A percentile compares a stretch with the other conserved stretches of the same genome.
phyloP scores from a whole-genome alignment of 1,284 basidiomycete genomes.

The Cutaneotrichosporon mucoides region DNA sequence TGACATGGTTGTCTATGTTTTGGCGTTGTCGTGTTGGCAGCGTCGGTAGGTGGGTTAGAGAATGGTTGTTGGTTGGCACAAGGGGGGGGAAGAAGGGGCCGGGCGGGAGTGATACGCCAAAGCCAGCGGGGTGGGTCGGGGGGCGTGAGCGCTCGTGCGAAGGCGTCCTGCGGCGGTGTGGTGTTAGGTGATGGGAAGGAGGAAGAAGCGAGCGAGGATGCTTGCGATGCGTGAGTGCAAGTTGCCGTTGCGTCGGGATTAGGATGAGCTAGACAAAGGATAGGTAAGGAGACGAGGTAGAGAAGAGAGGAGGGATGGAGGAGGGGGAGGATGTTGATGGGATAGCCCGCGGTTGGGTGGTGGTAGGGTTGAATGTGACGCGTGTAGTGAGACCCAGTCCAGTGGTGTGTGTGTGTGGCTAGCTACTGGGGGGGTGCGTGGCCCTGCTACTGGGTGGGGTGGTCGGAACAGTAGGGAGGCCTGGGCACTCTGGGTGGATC shows the following conservation, averaged over 20 bases:
- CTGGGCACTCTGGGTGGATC: too few relatives aligned
- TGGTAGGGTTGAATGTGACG: neutral
- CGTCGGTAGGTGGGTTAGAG: neutral
- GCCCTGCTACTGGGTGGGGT: neutral
- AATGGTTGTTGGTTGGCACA: neutral
- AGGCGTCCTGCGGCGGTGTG: too few relatives aligned
- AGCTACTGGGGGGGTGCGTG: neutral
- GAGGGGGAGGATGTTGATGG: neutral
- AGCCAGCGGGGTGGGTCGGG: too few relatives aligned
- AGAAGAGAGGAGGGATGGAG: neutral
- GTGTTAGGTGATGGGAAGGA: neutral
- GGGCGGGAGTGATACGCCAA: neutral
- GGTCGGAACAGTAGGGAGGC: too few relatives aligned
- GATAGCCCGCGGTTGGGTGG: neutral
- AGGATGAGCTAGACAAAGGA: neutral
- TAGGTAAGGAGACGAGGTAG: neutral
- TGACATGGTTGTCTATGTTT: constrained; percentile 24
- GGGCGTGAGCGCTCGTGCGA: neutral
- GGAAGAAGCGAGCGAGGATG: too few relatives aligned
- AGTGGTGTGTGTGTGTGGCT: neutral
- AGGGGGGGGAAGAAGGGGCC: neutral
- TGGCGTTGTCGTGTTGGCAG: neutral
- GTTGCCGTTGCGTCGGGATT: neutral
- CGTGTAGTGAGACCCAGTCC: neutral
- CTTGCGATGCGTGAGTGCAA: too few relatives aligned